These are phyloP conservation scores for Hymenoscyphus albidus DNA, from an alignment of 2,329 filamentous ascomycete species.

Conservation along the genomic window DNA sequence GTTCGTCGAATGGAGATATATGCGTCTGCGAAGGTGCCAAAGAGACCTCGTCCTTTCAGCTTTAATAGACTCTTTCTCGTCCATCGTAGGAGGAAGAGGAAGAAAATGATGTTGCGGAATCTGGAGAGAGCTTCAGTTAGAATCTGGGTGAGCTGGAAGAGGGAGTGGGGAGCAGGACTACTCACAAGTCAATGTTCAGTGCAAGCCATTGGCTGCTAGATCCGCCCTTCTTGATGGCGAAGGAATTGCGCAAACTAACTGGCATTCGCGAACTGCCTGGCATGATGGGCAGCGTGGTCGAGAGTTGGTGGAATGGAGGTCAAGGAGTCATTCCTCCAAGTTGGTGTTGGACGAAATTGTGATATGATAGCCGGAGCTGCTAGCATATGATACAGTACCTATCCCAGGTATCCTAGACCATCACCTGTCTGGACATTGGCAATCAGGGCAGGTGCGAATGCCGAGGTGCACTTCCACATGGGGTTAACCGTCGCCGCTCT, in stretches of 20 bases:
- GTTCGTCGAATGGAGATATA: constrained; percentile 69
- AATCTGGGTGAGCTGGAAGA: background rate
- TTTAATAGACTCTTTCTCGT: constrained; percentile 77
- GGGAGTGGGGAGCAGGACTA: constrained; percentile 20
- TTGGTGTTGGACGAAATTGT: background rate
- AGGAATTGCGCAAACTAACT: constrained; percentile 64
- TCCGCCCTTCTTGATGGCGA: constrained; percentile 56
- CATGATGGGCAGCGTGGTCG: constrained; percentile 41
- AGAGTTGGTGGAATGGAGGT: background rate
- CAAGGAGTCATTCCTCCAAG: background rate
- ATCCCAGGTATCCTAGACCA: no score
- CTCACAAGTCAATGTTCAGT: constrained; percentile 67
- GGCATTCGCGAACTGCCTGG: constrained; percentile 67
- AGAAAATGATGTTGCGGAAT: constrained; percentile 81
- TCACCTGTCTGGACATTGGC: no score
- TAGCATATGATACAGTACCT: no score
- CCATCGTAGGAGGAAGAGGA: constrained; percentile 82
- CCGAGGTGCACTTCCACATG: constrained; percentile 1
- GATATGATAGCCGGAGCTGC: background rate
- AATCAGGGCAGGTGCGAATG: background rate
- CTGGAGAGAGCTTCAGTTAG: constrained; percentile 41
- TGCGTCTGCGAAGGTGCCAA: constrained; percentile 72
- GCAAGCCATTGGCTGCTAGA: constrained; percentile 54
- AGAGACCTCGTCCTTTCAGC: constrained; percentile 79
- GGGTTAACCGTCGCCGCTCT: background rate